Base-by-base conservation (phyloP, 192 early-diverging fungal genomes). In the Umbelopsis isabellina region DNA sequence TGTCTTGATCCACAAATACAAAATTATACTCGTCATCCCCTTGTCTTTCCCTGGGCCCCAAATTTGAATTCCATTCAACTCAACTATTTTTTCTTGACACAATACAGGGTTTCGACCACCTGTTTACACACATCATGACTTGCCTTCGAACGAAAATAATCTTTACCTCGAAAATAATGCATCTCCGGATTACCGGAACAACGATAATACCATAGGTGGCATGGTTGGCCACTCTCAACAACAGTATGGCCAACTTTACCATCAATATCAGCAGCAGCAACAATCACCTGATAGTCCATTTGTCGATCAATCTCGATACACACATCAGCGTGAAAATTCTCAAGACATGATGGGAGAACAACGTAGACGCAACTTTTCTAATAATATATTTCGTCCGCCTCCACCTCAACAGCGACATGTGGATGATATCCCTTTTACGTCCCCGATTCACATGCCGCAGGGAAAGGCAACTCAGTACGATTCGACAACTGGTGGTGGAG, bases 361-460 rank as follows among this genome's bases (percentile, higher is more conserved):
- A 35, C 55, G 55, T 61, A 61, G 55, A 25, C 55, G 55, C 30
- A 30, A 61, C 18, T 61, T 35, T 25, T 35, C 16, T 7, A 35
- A 35, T 35, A 61, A 61, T 35, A 61, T 18, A 22, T 61, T 61
- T 13, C 55, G 55, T 11, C 55, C 55, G 16, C 55, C 55, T 61
- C 55, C 27, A 61, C 55, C 55, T 61, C 55, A 61, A 61, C 55
- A 23, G 16, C 27, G 55, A 30, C 55, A 61, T 61, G 55, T 61
- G 55, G 55, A 61, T 61, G 55, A 61, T 61, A 61, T 61, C 55
- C 55, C 55, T 35, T 61, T 61, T 16, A 61, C 55, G 27, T 61
- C 55, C 21, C 55, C 55, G 30, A 61, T 61, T 61, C 55, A 61
- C 33, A 61, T 61, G 55, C 55, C 55, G 33, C 33, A 25, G 18